Base-by-base conservation (phyloP, 768 basidiomycete species). In the Melanogaster broomeanus region DNA sequence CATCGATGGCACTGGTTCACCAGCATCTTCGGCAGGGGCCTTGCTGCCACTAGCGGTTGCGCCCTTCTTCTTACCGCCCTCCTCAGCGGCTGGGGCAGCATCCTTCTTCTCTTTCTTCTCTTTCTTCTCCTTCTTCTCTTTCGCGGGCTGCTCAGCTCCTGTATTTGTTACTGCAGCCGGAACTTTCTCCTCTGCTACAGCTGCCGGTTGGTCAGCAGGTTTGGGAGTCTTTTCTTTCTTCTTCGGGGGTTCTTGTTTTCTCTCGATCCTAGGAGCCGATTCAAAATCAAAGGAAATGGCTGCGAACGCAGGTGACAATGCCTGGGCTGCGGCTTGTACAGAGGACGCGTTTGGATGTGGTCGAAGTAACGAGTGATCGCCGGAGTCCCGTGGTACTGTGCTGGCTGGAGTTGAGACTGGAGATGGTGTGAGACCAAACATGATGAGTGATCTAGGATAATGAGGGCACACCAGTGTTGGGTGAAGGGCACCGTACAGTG, bases 1-100 rank as follows among this genome's bases (percentile, higher is more conserved):
- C 95, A 98, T 98, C 39, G 92, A 93, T 13, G 97, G 97, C 16
- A 86, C 76, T 30, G 95, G 93, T 56, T 87, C 87, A n/a, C 87
- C 83, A 3, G 79, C 78, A 57, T 93, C 93, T 51, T 80, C 83
- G 30, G 70, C 67, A 52, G 65, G 64, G 3, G 72, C 74, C 21
- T 68, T 70, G 21, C 61, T 57, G 52, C 67, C 57, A 30, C 45
- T 55, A 51, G 58, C 56, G 21, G 62, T 58, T 22, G 70, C 71
- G 27, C 62, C 71, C 40, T 78, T 77, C 78, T 66, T 64, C 69
- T 74, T 68, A 70, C 72, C 63, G 45, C 63, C 56, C 62, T 71
- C 64, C 43, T 69, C 61, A 34, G 58, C 59, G 13, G 24, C 35
- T 48, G 42, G 51, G 1, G 58, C 62, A 21, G 61, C 54, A 51